Percentiles rank a stretch among this genome's conserved stretches.
These are phyloP conservation scores for Nepenthes alata DNA, from an alignment of 179 eudicot species.

Conservation along the genomic window DNA sequence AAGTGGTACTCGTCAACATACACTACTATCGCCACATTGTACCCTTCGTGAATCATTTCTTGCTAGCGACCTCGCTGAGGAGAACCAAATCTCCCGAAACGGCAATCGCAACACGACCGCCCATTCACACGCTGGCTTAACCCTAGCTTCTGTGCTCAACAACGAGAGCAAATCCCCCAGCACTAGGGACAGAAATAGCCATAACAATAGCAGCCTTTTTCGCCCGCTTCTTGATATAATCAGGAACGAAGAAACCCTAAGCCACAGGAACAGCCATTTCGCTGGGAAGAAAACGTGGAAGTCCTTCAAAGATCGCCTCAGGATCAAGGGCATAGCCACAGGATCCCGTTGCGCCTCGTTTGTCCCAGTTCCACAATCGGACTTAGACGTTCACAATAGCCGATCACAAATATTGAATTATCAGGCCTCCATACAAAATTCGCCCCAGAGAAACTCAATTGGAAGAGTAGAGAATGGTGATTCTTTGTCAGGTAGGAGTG, in stretches of 20 bases:
- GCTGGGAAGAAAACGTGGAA: conserved; percentile 34
- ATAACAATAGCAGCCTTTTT: too few species aligned
- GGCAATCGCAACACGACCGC: conserved; percentile 9
- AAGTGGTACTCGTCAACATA: too few species aligned
- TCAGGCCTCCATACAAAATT: conserved; percentile 8
- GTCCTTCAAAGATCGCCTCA: conserved; percentile 41
- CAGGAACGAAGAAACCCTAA: too few species aligned
- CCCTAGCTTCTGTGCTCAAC: too few species aligned
- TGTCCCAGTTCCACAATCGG: conserved; percentile 25
- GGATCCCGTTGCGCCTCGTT: conserved; percentile 34
- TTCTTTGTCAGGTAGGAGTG: conserved; percentile 6
- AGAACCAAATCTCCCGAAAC: conserved; percentile 24
- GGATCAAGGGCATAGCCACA: conserved; percentile 21
- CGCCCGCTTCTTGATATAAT: too few species aligned
- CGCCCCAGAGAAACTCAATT: conserved; percentile 12
- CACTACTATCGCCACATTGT: too few species aligned
- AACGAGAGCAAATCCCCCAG: too few species aligned
- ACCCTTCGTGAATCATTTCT: conserved; percentile 22
- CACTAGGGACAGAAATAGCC: too few species aligned
- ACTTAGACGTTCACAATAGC: conserved; percentile 17
- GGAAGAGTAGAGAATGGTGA: conserved; percentile 15
- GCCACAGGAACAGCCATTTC: too few species aligned
- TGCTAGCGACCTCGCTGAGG: conserved; percentile 22
- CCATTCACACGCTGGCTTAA: too few species aligned
- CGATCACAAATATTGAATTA: neutral